phyloP scores from a whole-genome alignment of 306 rosid species.

The Vigna nakashimae region DNA sequence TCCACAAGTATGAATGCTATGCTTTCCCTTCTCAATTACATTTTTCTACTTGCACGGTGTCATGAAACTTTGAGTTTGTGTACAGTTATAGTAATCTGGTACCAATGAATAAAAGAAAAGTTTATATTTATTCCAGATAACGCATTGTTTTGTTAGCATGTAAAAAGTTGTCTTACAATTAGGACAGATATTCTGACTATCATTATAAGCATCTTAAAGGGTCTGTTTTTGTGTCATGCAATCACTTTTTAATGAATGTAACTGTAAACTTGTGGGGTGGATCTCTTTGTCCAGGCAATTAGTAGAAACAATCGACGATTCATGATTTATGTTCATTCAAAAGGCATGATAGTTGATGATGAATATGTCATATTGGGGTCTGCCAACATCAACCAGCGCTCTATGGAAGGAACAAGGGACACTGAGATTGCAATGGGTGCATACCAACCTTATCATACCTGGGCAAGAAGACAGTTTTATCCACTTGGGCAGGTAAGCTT shows the following conservation, averaged over 20 bases:
- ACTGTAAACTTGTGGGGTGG: slow-evolving; percentile 41
- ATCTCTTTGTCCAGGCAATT: slow-evolving; percentile 63
- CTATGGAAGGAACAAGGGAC: slow-evolving; percentile 99
- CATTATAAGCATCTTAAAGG: slow-evolving; percentile 15
- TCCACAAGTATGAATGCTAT: slow-evolving; percentile 71
- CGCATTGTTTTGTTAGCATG: not conserved
- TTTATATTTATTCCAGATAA: slow-evolving; percentile 1
- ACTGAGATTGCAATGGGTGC: slow-evolving; percentile 99
- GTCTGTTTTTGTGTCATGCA: not conserved
- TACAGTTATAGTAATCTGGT: slow-evolving; percentile 13
- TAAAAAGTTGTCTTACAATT: not conserved
- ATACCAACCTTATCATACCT: slow-evolving; percentile 81
- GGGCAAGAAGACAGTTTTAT: slow-evolving; percentile 69
- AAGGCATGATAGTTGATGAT: slow-evolving; percentile 98
- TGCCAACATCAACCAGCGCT: slow-evolving; percentile 97
- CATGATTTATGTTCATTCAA: slow-evolving; percentile 98
- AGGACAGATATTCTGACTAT: not conserved
- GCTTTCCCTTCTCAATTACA: slow-evolving; percentile 14
- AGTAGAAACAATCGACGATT: slow-evolving; percentile 79
- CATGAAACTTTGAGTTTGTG: slow-evolving; percentile 6
- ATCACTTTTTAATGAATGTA: not conserved
- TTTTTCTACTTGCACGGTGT: slow-evolving; percentile 18
- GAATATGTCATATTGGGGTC: slow-evolving; percentile 93
- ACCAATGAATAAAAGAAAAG: not conserved
- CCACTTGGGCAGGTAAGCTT: slow-evolving; percentile 83